Conservation (phyloP, 495 filamentous ascomycete genomes). For the Friedmanniomyces endolithicus region DNA sequence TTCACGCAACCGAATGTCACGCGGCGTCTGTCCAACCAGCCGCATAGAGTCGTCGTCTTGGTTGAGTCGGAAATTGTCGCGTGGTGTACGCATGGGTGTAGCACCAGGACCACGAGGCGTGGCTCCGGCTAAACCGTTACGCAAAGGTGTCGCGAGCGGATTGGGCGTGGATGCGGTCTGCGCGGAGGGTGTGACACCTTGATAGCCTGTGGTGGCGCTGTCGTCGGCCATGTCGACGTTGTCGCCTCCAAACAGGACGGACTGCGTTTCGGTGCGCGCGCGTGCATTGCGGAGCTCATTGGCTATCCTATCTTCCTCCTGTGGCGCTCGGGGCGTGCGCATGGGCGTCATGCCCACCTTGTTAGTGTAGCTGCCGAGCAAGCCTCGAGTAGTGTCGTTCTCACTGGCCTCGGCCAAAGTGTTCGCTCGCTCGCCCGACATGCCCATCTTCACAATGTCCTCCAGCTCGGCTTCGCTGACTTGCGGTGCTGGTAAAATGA, state of each 20-base stretch:
- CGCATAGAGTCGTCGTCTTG: constrained; percentile 49
- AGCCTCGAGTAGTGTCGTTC: constrained; percentile 69
- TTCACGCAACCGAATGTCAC: constrained; percentile 64
- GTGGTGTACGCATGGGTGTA: constrained; percentile 81
- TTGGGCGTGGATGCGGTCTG: constrained; percentile 83
- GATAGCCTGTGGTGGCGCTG: constrained; percentile 75
- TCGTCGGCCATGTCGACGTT: constrained; percentile 73
- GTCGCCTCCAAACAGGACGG: constrained; percentile 87
- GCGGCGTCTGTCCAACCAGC: constrained; percentile 61
- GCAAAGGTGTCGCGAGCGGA: constrained; percentile 83
- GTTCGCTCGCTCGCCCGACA: constrained; percentile 83
- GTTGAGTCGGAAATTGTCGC: constrained; percentile 83
- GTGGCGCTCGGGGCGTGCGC: constrained; percentile 76
- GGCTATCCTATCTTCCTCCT: constrained; percentile 86
- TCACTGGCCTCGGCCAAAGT: constrained; percentile 63
- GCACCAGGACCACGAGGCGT: constrained; percentile 58
- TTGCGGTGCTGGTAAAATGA: constrained; percentile 76
- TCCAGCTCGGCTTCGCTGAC: constrained; percentile 87
- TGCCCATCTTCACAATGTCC: constrained; percentile 97
- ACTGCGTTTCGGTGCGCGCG: constrained; percentile 85
- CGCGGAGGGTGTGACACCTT: constrained; percentile 67
- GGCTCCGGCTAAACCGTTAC: constrained; percentile 59
- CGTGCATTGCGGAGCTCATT: constrained; percentile 95
- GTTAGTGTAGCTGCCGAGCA: constrained; percentile 71
- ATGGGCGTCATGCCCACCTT: constrained; percentile 79